phyloP scores from a whole-genome alignment of 768 basidiomycete species.

The Russula sp. region DNA sequence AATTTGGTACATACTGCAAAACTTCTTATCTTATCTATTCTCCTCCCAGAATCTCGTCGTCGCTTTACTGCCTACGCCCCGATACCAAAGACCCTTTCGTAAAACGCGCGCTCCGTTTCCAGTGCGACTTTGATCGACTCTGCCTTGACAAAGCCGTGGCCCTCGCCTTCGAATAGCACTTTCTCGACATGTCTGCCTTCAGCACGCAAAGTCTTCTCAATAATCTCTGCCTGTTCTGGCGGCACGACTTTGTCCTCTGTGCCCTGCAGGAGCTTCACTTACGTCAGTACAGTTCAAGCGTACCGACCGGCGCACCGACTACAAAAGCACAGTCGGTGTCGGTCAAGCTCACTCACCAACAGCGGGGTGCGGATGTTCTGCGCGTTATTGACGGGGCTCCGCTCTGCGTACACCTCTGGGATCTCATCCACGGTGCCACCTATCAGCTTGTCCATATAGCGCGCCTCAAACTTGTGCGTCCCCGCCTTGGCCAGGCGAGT shows the following conservation, averaged over 20 bases:
- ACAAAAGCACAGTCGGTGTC: neutral
- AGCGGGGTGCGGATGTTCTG: slow-evolving; percentile 57
- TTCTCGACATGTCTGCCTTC: slow-evolving; percentile 52
- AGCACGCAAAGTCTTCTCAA: neutral
- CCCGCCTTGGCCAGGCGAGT: slow-evolving; percentile 43
- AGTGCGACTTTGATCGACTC: slow-evolving; percentile 49
- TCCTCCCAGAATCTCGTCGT: neutral
- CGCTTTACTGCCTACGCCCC: neutral
- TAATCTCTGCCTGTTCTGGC: slow-evolving; percentile 59
- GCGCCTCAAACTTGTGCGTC: slow-evolving; percentile 69
- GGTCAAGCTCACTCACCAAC: slow-evolving; percentile 40
- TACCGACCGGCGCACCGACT: neutral
- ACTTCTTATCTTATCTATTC: neutral
- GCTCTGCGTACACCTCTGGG: slow-evolving; percentile 51
- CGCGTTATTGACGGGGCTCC: slow-evolving; percentile 60
- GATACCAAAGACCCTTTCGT: slow-evolving; percentile 38
- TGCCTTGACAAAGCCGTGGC: slow-evolving; percentile 56
- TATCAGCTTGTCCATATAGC: slow-evolving; percentile 55
- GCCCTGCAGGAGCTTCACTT: neutral
- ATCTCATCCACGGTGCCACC: slow-evolving; percentile 50
- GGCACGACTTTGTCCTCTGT: neutral
- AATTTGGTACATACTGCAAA: neutral
- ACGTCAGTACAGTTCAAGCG: neutral
- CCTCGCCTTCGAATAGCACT: slow-evolving; percentile 58
- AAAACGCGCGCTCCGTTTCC: slow-evolving; percentile 49